These are phyloP conservation scores for Magnolia sinica DNA, from an alignment of 164 flowering plant genomes.

Conservation along the genomic window DNA sequence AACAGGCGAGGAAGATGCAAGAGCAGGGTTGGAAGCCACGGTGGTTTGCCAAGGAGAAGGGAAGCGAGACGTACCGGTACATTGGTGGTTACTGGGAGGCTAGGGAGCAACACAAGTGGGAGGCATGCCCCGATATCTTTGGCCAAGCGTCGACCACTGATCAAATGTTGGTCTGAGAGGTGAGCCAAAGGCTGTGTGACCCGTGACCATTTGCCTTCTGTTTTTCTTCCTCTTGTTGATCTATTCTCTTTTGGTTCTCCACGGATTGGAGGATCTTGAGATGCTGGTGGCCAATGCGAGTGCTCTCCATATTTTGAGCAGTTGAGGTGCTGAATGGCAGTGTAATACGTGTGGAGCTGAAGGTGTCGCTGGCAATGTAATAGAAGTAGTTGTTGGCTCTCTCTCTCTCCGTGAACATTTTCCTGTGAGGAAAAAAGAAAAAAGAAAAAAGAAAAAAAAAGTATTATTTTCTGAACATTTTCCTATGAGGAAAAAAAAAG, in stretches of 20 bases:
- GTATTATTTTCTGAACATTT: not conserved
- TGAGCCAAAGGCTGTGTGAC: not conserved
- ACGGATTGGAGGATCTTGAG: not conserved
- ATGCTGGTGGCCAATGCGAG: not conserved
- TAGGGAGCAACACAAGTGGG: conserved; percentile 62
- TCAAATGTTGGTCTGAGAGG: conserved; percentile 27
- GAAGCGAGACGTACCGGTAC: conserved; percentile 48
- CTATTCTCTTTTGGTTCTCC: not conserved
- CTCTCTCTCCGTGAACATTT: not conserved
- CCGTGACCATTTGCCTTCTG: not conserved
- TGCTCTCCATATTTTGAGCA: conserved; percentile 8
- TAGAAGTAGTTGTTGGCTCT: not conserved
- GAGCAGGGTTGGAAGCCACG: conserved; percentile 82
- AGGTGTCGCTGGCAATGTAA: not conserved
- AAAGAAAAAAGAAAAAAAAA: too few relatives aligned
- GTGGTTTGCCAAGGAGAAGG: conserved; percentile 75
- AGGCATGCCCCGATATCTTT: conserved; percentile 68
- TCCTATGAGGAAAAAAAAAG: not conserved
- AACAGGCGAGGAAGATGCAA: conserved; percentile 75
- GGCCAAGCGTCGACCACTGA: conserved; percentile 53
- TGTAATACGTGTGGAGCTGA: not conserved
- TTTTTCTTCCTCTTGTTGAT: not conserved
- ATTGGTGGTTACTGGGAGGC: conserved; percentile 88
- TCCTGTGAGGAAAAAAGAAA: too few relatives aligned
- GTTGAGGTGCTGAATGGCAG: not conserved